Base-by-base conservation (phyloP, 2,329 filamentous ascomycete genomes). In the Chaetomium strumarium region DNA sequence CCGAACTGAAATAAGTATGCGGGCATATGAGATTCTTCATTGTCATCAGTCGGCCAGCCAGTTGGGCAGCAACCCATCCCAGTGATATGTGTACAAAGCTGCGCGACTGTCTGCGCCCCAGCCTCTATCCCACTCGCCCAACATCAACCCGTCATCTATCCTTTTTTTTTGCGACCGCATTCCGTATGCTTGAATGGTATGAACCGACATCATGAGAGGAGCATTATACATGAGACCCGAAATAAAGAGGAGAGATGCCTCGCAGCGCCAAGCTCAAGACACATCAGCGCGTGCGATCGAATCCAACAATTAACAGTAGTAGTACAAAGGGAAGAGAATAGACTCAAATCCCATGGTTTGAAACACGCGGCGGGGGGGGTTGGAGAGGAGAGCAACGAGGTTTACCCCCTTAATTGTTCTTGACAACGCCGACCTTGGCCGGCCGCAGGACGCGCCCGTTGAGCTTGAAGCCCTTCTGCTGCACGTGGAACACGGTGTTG, bases 381-480 rank as follows among this genome's bases (percentile, higher is more conserved):
- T 8, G 14, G 13, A 37, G 33, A 11, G 16, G 46, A 10, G 9
- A 20, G 8, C n/a, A 14, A 31, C 16, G 29, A 5, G 16, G 16
- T n/a, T 4, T 4, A n/a, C 9, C 13, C n/a, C 31, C 33, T 59
- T 60, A 60, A 52, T 61, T 60, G 52, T 63, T 63, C 58, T 64
- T 62, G 53, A 62, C 61, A 53, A 96, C 90, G 67, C 92, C 91
- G 59, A 97, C 92, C 80, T 97, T 96, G 67, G 92, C 90, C 58
- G 92, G 90, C 70, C 93, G 83, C 65, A 99, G 73, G 52, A 96
- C 79, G 56, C 93, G 80, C 55, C 92, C 91, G 68, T 99, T 97
- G 59, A 97, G 81, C 72, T 83, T 84, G 77, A 96, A 99, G 49
- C 93, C 93, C 79, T 96, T 97, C 72, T 89, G 88, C 78, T 97